Base-by-base conservation (phyloP, 179 eudicot genomes). In the Actinidia chinensis region DNA sequence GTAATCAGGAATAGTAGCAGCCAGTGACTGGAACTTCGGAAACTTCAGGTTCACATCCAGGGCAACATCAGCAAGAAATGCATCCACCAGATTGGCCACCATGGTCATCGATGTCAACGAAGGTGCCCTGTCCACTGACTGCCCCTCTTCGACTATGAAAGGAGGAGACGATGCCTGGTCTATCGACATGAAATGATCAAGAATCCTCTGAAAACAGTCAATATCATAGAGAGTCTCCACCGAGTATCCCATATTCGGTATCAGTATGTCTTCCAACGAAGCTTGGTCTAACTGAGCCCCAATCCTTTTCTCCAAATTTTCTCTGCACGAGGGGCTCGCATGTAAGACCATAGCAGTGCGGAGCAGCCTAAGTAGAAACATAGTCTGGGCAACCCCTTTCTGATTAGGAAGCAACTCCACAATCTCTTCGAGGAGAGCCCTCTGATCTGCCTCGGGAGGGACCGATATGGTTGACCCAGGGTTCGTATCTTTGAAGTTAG, bases 31-130 rank as follows among this genome's bases (percentile, higher is more conserved):
- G 42, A 92, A 92, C 65, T 90, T 90, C 0, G 93, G 83, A 36
- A 90, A 82, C 83, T 90, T 89, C 59, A 90, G 69, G 68, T 92
- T 92, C 59, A 85, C 90, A 85, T 92, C 94, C 0, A 89, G 84
- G 1, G 97, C 97, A 20, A 92, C 92, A 20, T 92, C 97, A 68
- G 97, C 97, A 61, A 92, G 92, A 78, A 86, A 92, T 5, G 86
- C 86, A 60, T 92, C 97, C 65, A 92, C 88, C 18, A 92, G 85
- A 78, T 90, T 88, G 33, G 97, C 94, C 76, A 92, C 97, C 82
- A 85, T 72, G 1, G 92, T 86, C 44, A 89, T 73, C 5, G 91
- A 82, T 10, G 79, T 85, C 70, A 92, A 76, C 3, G 91, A 85
- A 33, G 84, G 89, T 8, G 88, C 79, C 20, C 87, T 82, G 28